These are phyloP conservation scores for Penicillium bovifimosum DNA, from an alignment of 495 filamentous ascomycete species.

Conservation along the genomic window DNA sequence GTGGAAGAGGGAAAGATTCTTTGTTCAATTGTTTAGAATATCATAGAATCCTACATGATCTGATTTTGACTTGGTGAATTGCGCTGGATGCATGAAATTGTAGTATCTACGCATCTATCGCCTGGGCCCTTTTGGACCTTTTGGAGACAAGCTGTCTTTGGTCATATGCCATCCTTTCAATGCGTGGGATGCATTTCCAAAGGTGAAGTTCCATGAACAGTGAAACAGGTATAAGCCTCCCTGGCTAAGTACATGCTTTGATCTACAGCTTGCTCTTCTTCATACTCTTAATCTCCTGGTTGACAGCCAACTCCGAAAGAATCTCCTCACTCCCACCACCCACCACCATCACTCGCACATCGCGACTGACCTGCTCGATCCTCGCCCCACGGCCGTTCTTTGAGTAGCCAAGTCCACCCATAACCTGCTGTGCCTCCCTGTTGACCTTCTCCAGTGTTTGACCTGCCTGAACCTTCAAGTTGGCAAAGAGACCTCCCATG, in stretches of 20 bases:
- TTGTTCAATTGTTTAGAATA: not conserved
- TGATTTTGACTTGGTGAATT: too few relatives aligned
- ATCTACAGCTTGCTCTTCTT: constrained; percentile 15
- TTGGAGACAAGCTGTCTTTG: too few relatives aligned
- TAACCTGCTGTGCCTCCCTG: constrained; percentile 50
- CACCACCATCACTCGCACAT: constrained; percentile 48
- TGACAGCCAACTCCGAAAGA: constrained; percentile 41
- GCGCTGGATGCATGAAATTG: too few relatives aligned
- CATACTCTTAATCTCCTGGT: constrained; percentile 35
- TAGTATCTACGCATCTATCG: too few relatives aligned
- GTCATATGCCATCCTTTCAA: too few relatives aligned
- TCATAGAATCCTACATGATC: too few relatives aligned
- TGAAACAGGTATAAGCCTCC: too few relatives aligned
- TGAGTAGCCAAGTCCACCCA: constrained; percentile 48
- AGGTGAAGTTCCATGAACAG: too few relatives aligned
- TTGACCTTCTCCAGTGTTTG: constrained; percentile 44
- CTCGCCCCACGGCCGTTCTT: constrained; percentile 36
- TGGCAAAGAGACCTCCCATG: constrained; percentile 32
- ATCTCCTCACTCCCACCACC: constrained; percentile 52
- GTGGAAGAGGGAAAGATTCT: constrained; percentile 27
- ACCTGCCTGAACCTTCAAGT: constrained; percentile 44
- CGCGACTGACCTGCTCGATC: constrained; percentile 48
- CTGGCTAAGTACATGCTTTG: too few relatives aligned
- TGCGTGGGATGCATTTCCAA: too few relatives aligned
- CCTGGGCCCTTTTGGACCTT: too few relatives aligned